Evolutionary conservation across 1,284 basidiomycete genomes (phyloP).

Genomic region (Malassezia dermatis): DNA sequence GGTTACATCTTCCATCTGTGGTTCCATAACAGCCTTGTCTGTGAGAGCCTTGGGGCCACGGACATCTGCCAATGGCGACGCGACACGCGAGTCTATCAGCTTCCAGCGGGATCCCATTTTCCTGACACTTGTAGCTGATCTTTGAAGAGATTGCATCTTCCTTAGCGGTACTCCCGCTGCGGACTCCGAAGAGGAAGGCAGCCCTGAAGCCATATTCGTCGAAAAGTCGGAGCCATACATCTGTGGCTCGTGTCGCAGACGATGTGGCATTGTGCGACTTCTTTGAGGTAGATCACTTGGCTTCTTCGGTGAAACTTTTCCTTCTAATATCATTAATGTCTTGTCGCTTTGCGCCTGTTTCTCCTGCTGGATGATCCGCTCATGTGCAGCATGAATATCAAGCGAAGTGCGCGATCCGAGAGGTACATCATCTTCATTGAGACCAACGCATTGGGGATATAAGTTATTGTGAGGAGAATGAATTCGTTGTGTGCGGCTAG

Average conservation of each 20-base stretch:
- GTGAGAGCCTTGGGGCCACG: neutral
- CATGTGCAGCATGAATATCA: neutral
- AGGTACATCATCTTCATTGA: slow-evolving; percentile 3
- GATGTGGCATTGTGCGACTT: neutral
- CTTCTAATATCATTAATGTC: slow-evolving; percentile 3
- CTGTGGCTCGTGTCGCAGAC: neutral
- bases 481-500: neutral
- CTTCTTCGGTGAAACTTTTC: neutral
- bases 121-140: neutral
- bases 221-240: neutral
- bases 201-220: neutral
- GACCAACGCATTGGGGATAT: neutral
- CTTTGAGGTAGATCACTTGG: neutral
- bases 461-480: neutral
- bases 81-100: neutral
- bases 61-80: neutral
- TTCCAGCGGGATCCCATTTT: neutral
- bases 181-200: neutral
- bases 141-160: neutral
- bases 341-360: slow-evolving; percentile 3
- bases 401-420: neutral
- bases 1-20: neutral
- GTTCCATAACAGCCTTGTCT: neutral
- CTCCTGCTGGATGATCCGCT: slow-evolving; percentile 9
- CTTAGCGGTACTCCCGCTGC: too few species aligned